Evolutionary conservation across 78 protist genomes (phyloP).

Genomic region (Capsaspora owczarzaki): DNA sequence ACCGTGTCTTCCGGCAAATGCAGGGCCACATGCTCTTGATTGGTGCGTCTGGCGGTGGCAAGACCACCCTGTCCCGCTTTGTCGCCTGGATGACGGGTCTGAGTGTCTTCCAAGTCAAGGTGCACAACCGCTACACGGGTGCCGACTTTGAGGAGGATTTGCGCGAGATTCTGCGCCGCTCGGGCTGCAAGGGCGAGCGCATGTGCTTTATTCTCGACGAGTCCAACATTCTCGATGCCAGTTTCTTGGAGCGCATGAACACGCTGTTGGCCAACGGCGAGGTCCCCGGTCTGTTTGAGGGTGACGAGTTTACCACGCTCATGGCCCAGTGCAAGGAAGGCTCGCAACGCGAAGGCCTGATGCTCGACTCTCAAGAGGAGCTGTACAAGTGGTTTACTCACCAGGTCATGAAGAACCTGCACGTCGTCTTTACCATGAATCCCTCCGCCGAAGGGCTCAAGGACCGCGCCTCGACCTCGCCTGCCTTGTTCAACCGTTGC

Average conservation of each 20-base stretch:
- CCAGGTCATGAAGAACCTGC: conserved; percentile 57
- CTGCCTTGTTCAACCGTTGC: conserved; percentile 75
- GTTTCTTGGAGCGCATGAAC: conserved; percentile 82
- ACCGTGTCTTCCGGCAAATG: conserved; percentile 68
- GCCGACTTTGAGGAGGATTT: conserved; percentile 63
- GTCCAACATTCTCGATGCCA: conserved; percentile 66
- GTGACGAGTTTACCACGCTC: conserved; percentile 58
- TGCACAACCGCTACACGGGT: conserved; percentile 42
- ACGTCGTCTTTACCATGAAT: conserved; percentile 69
- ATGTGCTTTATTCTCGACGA: conserved; percentile 74
- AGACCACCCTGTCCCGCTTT: conserved; percentile 74
- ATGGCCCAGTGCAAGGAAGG: conserved; percentile 19
- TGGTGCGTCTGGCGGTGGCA: conserved; percentile 93
- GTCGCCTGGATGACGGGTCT: conserved; percentile 61
- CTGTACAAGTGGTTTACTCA: background rate
- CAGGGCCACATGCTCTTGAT: conserved; percentile 82
- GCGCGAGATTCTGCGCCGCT: conserved; percentile 16
- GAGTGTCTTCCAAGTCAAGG: conserved; percentile 29
- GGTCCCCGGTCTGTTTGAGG: conserved; percentile 77
- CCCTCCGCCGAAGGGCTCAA: conserved; percentile 73
- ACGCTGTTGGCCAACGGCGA: conserved; percentile 76
- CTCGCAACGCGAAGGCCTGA: conserved; percentile 53
- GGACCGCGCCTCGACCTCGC: conserved; percentile 68
- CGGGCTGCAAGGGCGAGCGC: conserved; percentile 53
- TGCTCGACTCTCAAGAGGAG: background rate